These are phyloP conservation scores for Reutealis trisperma DNA, from an alignment of 345 rosid species.

Conservation along the genomic window DNA sequence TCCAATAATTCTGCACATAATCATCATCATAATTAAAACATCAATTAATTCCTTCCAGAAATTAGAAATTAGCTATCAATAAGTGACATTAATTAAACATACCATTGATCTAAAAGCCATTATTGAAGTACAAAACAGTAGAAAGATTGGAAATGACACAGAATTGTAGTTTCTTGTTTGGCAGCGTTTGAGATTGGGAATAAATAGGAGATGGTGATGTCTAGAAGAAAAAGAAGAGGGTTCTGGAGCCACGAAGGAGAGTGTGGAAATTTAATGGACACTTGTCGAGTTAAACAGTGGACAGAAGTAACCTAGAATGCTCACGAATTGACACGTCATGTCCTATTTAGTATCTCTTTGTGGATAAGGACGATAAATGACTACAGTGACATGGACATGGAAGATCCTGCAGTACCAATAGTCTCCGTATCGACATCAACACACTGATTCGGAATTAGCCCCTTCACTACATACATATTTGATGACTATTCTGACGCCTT, in stretches of 20 bases:
- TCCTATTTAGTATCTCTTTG: background rate
- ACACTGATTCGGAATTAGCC: too few relatives aligned
- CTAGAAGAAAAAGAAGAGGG: constrained; percentile 26
- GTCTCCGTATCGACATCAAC: too few relatives aligned
- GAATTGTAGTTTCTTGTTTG: too few relatives aligned
- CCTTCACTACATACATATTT: too few relatives aligned
- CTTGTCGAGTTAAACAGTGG: constrained; percentile 19
- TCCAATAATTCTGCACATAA: constrained; percentile 9
- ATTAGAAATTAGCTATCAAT: background rate
- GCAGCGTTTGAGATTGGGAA: background rate
- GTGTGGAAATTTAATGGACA: constrained; percentile 20
- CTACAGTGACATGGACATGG: background rate
- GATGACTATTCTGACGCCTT: too few relatives aligned
- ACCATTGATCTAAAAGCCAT: constrained; percentile 21
- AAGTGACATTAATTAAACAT: background rate
- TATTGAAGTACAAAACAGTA: background rate
- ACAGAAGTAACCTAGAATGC: constrained; percentile 38
- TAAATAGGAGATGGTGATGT: background rate
- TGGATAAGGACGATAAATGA: background rate
- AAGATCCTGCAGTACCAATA: too few relatives aligned
- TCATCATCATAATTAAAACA: background rate
- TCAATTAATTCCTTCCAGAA: too few relatives aligned
- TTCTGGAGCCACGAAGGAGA: constrained; percentile 45
- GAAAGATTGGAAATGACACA: too few relatives aligned
- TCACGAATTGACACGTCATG: constrained; percentile 49